Conservation (phyloP, 345 rosid species). For the Citrus medica region DNA sequence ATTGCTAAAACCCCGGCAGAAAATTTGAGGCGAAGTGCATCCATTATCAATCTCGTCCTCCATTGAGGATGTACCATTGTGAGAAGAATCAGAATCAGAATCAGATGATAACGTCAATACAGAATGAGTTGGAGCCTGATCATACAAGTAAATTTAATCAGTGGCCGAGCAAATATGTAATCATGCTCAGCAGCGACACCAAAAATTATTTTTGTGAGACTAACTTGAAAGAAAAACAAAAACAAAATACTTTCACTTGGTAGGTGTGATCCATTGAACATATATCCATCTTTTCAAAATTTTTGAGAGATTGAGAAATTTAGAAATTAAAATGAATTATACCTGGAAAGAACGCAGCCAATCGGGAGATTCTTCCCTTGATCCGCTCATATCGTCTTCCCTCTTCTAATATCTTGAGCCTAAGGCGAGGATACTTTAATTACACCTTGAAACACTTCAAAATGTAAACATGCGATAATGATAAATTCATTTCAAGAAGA, state of each 20-base stretch:
- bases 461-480: too few relatives aligned
- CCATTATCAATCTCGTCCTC: slow-evolving; percentile 24
- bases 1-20: background rate
- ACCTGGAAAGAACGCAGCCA: slow-evolving; percentile 81
- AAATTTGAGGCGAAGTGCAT: slow-evolving; percentile 22
- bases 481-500: too few relatives aligned
- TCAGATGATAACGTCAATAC: slow-evolving; percentile 45
- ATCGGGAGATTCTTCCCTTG: slow-evolving; percentile 78
- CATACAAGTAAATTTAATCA: slow-evolving; percentile 5
- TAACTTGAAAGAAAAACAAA: background rate
- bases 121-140: slow-evolving; percentile 59
- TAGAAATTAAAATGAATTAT: background rate
- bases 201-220: too few relatives aligned
- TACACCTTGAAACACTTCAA: too few relatives aligned
- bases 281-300: background rate
- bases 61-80: slow-evolving; percentile 32
- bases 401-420: background rate
- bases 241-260: too few relatives aligned
- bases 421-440: too few relatives aligned
- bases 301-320: background rate
- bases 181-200: background rate
- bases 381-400: slow-evolving; percentile 46
- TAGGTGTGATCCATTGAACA: too few relatives aligned
- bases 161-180: background rate
- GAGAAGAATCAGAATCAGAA: slow-evolving; percentile 58